Evolutionary conservation across 305 asterid genomes (phyloP).

Genomic region (Ilex paraguariensis): DNA sequence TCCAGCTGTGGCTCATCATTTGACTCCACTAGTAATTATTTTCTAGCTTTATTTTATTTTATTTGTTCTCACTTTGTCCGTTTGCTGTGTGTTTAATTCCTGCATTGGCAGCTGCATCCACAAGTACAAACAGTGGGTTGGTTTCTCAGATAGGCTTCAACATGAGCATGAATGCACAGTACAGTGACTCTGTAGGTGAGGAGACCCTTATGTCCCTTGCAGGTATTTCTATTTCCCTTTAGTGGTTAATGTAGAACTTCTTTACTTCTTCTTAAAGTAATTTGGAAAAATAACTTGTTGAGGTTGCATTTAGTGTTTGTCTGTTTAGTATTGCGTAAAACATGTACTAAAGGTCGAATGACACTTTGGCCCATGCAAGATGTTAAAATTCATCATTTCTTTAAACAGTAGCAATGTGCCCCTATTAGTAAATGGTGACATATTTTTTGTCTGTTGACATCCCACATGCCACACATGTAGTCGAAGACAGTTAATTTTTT

Average conservation of each 20-base stretch:
- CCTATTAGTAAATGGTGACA: too few species aligned
- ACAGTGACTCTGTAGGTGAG: slow-evolving; percentile 8
- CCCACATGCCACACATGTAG: too few species aligned
- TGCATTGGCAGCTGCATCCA: slow-evolving; percentile 22
- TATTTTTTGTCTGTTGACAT: too few species aligned
- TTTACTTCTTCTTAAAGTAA: background rate
- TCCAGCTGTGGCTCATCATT: slow-evolving; percentile 18
- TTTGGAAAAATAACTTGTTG: background rate
- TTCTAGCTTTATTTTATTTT: background rate
- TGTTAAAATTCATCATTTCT: too few species aligned
- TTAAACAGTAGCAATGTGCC: too few species aligned
- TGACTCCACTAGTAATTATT: slow-evolving; percentile 26
- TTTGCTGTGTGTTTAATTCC: background rate
- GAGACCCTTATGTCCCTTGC: slow-evolving; percentile 15
- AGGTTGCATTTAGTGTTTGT: background rate
- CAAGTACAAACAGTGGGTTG: slow-evolving; percentile 2
- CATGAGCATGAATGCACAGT: slow-evolving; percentile 7
- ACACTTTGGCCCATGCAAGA: too few species aligned
- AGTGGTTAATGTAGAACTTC: background rate
- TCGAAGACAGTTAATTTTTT: too few species aligned
- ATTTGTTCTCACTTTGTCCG: background rate
- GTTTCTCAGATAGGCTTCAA: slow-evolving; percentile 7
- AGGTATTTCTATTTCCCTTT: slow-evolving; percentile 8
- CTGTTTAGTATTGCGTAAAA: background rate
- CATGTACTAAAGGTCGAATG: too few species aligned